Base-by-base conservation (phyloP, 257 asterid species). In the Solanum lignicaule region DNA sequence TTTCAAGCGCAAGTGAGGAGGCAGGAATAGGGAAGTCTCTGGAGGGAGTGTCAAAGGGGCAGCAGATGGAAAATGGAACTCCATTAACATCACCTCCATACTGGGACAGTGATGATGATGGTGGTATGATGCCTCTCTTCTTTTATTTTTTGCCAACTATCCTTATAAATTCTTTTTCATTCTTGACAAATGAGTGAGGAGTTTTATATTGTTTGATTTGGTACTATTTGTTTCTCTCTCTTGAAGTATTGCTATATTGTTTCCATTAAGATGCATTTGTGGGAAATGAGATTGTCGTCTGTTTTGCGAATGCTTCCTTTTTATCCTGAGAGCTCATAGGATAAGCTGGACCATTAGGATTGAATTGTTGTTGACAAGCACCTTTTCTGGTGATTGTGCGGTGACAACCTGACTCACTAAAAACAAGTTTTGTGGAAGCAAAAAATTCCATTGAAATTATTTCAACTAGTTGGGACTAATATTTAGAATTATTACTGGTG, bases 21-120 rank as follows among this genome's bases (percentile, higher is more conserved):
- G 78, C 94, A 86, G 95, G 90, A 87, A 87, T 55, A 95, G 5
- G 93, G 86, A 91, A 95, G 84, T 93, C 94, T n/a, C 85, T 87
- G 87, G 97, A 93, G 85, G 95, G 91, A 46, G 91, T 87, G 86
- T 92, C 92, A 27, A 92, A 90, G 87, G 94, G 93, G 88, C 93
- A 90, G 92, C 94, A 95, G 93, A 92, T 94, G 90, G 96, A 95
- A 88, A 93, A 90, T 89, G 97, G 97, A 75, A 90, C 86, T 23
- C 93, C 98, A 2, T 95, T 98, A 21, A 95, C 96, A 46, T 94
- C 94, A 2, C 98, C 98, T 46, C 98, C 98, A 84, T 92, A 95
- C 88, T 95, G 98, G 98, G 98, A 94, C 90, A 93, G 93, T 74
- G 95, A 93, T 33, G 94, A 92, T 18, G 96, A 92, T 71, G 92